A percentile compares a stretch with the other conserved stretches of the same genome.
Evolutionary conservation across 176 grass and related monocot species (phyloP).

Genomic region (Neostapfia colusana): DNA sequence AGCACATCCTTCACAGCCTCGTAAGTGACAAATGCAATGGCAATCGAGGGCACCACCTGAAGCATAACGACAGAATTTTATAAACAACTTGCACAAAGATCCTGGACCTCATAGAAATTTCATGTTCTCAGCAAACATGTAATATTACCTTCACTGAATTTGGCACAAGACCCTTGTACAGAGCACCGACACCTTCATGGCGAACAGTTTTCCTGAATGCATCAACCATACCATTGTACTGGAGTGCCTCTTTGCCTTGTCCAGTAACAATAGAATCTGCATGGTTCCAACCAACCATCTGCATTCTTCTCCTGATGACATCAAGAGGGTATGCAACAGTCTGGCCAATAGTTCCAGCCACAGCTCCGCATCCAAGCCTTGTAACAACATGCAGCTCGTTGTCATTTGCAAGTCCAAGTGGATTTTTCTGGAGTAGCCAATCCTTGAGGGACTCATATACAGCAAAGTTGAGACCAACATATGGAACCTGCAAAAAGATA

Average conservation of each 20-base stretch:
- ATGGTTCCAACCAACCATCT: slow-evolving; percentile 96
- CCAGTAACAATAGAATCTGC: slow-evolving; percentile 80
- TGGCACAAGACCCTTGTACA: slow-evolving; percentile 98
- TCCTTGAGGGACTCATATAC: slow-evolving; percentile 97
- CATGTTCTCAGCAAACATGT: background rate
- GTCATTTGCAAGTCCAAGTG: slow-evolving; percentile 67
- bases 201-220: slow-evolving; percentile 89
- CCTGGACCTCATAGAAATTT: background rate
- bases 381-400: slow-evolving; percentile 72
- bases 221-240: slow-evolving; percentile 92
- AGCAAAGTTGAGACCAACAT: slow-evolving; percentile 97
- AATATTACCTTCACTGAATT: slow-evolving; percentile 90
- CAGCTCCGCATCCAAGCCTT: slow-evolving; percentile 81
- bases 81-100: background rate
- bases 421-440: slow-evolving; percentile 64
- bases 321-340: slow-evolving; percentile 98
- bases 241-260: slow-evolving; percentile 56
- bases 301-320: slow-evolving; percentile 95
- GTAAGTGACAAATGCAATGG: slow-evolving; percentile 93
- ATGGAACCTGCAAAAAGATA: slow-evolving; percentile 65
- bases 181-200: slow-evolving; percentile 78
- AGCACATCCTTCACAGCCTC: slow-evolving; percentile 94
- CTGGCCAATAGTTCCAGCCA: slow-evolving; percentile 88
- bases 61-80: background rate
- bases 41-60: slow-evolving; percentile 93